Percentiles rank a stretch among this genome's conserved stretches.
Evolutionary conservation across 805 yeast species (phyloP).

Genomic region (Millerozyma miso): DNA sequence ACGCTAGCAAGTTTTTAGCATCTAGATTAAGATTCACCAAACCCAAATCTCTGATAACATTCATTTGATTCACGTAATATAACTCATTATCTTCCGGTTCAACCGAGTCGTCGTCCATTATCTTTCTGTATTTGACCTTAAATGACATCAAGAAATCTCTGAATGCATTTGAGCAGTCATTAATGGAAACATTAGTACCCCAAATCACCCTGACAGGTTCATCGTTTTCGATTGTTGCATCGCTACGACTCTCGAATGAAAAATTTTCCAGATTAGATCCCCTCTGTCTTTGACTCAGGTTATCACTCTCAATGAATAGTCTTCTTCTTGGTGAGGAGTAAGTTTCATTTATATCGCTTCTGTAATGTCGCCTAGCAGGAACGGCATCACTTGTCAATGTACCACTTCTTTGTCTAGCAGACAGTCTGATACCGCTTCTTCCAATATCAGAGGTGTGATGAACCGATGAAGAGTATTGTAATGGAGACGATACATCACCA

Average conservation of each 20-base stretch:
- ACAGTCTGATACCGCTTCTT: conserved; percentile 21
- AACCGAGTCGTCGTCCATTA: conserved; percentile 36
- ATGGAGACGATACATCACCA: conserved; percentile 44
- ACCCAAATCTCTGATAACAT: conserved; percentile 72
- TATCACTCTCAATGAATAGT: conserved; percentile 44
- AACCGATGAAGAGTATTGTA: conserved; percentile 44
- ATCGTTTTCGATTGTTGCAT: conserved; percentile 25
- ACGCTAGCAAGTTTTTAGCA: conserved; percentile 72
- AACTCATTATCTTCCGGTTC: conserved; percentile 62
- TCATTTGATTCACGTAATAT: conserved; percentile 69
- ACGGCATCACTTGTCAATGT: conserved; percentile 39
- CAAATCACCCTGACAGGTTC: conserved; percentile 91
- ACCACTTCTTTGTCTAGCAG: conserved; percentile 43
- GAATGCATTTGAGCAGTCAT: conserved; percentile 77
- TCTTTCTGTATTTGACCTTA: conserved; percentile 68
- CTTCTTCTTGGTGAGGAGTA: conserved; percentile 70
- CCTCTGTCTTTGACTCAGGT: conserved; percentile 7
- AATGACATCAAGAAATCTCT: conserved; percentile 81
- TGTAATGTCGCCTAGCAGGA: conserved; percentile 46
- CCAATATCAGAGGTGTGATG: conserved; percentile 37
- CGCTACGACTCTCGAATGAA: conserved; percentile 27
- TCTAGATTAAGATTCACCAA: conserved; percentile 82
- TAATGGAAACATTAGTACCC: conserved; percentile 97
- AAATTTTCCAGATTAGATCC: conserved; percentile 11
- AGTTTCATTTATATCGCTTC: conserved; percentile 77